These are phyloP conservation scores for Solanum sitiens DNA, from an alignment of 257 asterid genomes.

Conservation along the genomic window DNA sequence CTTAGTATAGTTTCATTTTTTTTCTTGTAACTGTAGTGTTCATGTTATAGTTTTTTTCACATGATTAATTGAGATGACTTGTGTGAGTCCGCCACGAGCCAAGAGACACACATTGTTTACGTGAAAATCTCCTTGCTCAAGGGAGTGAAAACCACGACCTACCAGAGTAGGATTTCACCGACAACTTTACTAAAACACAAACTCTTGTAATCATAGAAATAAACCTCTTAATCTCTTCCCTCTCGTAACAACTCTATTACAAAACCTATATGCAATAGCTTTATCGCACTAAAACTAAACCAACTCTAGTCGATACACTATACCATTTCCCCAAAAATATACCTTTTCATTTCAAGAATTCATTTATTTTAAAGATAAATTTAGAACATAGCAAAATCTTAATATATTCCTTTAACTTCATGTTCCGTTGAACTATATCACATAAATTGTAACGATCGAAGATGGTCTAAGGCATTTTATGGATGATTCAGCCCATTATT, in stretches of 20 bases:
- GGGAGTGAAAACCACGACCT: background rate
- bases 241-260: background rate
- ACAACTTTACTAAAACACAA: background rate
- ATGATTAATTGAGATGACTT: background rate
- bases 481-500: background rate
- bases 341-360: background rate
- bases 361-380: too few relatives aligned
- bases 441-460: fast-evolving
- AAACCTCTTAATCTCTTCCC: background rate
- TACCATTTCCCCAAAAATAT: background rate
- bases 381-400: background rate
- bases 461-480: background rate
- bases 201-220: background rate
- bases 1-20: background rate
- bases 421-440: background rate
- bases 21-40: background rate
- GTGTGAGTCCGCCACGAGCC: background rate
- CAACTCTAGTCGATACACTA: background rate
- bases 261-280: background rate
- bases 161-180: background rate
- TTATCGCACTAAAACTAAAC: background rate
- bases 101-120: background rate
- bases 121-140: background rate
- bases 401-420: background rate
- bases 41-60: background rate